Conservation (phyloP, 495 filamentous ascomycete genomes). For the Clohesyomyces aquaticus region DNA sequence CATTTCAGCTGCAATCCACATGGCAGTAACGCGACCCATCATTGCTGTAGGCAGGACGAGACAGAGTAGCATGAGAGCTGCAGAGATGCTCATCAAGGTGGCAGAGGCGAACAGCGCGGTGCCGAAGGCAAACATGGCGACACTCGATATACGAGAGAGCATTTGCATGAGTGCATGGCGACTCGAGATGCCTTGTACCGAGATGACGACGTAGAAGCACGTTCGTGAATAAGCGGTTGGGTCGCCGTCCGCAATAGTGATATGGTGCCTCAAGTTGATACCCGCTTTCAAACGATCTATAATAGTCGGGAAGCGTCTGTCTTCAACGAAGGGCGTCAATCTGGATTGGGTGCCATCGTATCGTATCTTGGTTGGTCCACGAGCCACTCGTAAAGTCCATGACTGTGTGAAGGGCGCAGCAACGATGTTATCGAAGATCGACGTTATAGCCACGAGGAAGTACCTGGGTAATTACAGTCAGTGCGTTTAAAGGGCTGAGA, state of each 20-base stretch:
- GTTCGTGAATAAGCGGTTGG: constrained; percentile 19
- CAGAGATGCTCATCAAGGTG: constrained; percentile 27
- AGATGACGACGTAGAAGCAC: constrained; percentile 37
- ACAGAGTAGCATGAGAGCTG: constrained; percentile 23
- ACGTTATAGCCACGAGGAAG: constrained; percentile 27
- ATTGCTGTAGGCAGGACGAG: constrained; percentile 28
- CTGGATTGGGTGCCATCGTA: background rate
- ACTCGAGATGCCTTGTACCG: constrained; percentile 22
- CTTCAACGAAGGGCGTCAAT: constrained; percentile 1
- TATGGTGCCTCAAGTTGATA: constrained; percentile 18
- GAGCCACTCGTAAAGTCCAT: constrained; percentile 38
- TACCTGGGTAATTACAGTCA: too few species aligned
- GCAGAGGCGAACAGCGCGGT: constrained; percentile 37
- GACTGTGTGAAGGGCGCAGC: constrained; percentile 27
- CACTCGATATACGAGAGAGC: constrained; percentile 12
- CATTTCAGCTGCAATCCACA: constrained; percentile 26
- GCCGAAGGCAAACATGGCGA: constrained; percentile 34
- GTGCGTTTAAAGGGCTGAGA: too few species aligned
- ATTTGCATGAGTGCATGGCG: constrained; percentile 26
- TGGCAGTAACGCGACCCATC: constrained; percentile 16
- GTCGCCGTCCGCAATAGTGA: constrained; percentile 18
- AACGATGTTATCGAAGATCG: constrained; percentile 33
- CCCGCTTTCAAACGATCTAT: constrained; percentile 29
- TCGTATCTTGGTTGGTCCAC: constrained; percentile 10
- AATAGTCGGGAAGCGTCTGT: constrained; percentile 8